Percentiles rank a stretch among this genome's conserved stretches.
Evolutionary conservation across 495 filamentous ascomycete genomes (phyloP).

Genomic region (Tuber calosporum): DNA sequence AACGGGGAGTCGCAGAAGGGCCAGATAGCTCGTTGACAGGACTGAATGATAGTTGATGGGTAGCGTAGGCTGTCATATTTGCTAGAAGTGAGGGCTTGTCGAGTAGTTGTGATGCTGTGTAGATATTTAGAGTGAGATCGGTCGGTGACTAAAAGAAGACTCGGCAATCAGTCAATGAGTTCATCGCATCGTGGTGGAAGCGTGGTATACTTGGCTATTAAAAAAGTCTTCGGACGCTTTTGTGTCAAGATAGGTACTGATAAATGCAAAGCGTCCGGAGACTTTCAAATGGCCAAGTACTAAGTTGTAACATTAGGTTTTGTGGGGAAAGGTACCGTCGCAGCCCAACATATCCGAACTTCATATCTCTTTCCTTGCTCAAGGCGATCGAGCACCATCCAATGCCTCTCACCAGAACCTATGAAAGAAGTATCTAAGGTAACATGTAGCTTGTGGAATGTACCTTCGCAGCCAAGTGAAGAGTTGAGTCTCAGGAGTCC

Average conservation of each 20-base stretch:
- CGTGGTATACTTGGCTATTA: too few species aligned
- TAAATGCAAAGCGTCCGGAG: too few species aligned
- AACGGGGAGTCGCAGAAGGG: slow-evolving; percentile 38
- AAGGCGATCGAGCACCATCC: slow-evolving; percentile 77
- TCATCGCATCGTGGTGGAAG: not conserved
- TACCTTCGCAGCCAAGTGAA: slow-evolving; percentile 31
- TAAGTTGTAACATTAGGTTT: slow-evolving; percentile 4
- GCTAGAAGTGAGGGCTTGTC: slow-evolving; percentile 34
- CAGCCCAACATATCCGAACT: slow-evolving; percentile 87
- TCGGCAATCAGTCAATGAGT: slow-evolving; percentile 1
- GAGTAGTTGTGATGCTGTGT: slow-evolving; percentile 42
- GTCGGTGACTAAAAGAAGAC: slow-evolving; percentile 69
- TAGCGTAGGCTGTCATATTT: slow-evolving; percentile 32
- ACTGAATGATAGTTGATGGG: slow-evolving; percentile 16
- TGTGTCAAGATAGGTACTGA: too few species aligned
- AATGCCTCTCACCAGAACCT: slow-evolving; percentile 56
- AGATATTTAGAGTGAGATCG: slow-evolving; percentile 60
- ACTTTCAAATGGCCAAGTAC: too few species aligned
- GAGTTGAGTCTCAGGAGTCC: slow-evolving; percentile 54
- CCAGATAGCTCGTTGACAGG: slow-evolving; percentile 14
- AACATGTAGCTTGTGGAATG: slow-evolving; percentile 25
- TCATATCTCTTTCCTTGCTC: slow-evolving; percentile 73
- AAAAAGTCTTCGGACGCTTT: too few species aligned
- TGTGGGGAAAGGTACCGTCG: slow-evolving; percentile 56
- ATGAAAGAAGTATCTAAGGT: slow-evolving; percentile 36